Evolutionary conservation across 2,329 filamentous ascomycete genomes (phyloP), one percentile per base, ranked within the genome.

Genomic region (Cyclaneusma minus): DNA sequence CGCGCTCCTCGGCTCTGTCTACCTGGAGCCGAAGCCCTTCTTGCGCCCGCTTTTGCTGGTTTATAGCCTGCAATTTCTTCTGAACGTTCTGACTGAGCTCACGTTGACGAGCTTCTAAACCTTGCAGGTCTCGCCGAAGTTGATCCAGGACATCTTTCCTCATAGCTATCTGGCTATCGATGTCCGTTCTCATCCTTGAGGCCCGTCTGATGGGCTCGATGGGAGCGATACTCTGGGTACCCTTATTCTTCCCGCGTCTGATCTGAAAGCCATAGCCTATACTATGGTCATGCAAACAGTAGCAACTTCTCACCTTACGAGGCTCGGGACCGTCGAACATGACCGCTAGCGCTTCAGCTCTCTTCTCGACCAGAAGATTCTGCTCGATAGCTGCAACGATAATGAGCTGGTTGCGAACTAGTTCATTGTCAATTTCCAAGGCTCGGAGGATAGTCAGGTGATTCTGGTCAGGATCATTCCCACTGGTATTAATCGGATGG

Each of bases 371-470:
- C 1, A 98, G 59, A 5, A 93, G 68, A 6, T 76, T 70, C 48
- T 94, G 85, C 34, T 98, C 89, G 27, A 94, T 82, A 5, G 57
- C 54, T 39, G 83, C 66, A 34, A 74, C 76, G 46, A 95, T 89
- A 42, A 98, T 76, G 24, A 95, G 57, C 32, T 84, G 75, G 33
- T 83, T 78, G 25, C 73, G 73, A 12, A 94, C 75, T 22, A 79
- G 53, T 12, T 79, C 67, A 37, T 87, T 71, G 33, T 89, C 80
- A 34, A 95, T 79, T 50, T 83, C 75, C 27, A 98, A 59, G 2
- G 81, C 70, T 26, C 81, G 68, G 23, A 94, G 55, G 34, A 87
- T 74, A 0, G 89, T 98, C 37, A 82, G 67, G 30, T 80, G 79
- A 3, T 62, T 51, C 9, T 54, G 34, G 35, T 81, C 74, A 2